Conservation (phyloP, 1,284 basidiomycete genomes). For the Ustilago vetiveriae region DNA sequence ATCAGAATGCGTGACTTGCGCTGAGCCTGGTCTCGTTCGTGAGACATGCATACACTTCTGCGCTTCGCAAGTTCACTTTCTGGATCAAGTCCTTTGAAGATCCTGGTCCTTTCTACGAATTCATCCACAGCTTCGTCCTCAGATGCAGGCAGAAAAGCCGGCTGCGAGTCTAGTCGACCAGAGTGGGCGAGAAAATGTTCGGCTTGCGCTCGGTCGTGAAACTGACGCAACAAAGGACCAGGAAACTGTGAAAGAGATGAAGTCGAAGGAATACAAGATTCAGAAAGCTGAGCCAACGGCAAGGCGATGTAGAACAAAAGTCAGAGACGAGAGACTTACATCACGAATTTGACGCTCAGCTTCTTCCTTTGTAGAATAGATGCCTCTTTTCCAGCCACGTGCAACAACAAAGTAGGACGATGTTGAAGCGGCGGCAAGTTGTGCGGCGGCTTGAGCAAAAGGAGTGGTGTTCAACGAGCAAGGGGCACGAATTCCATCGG, state of each 20-base stretch:
- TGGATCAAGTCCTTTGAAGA: constrained; percentile 34
- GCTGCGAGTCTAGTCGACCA: constrained; percentile 7
- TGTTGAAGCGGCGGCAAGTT: neutral
- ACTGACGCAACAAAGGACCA: constrained; percentile 34
- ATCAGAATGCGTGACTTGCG: constrained; percentile 23
- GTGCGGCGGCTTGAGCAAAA: neutral
- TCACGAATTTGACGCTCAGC: constrained; percentile 43
- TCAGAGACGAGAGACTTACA: constrained; percentile 11
- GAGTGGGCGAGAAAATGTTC: constrained; percentile 23
- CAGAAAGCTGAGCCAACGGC: no score
- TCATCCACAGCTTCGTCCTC: constrained; percentile 33
- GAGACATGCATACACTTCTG: constrained; percentile 16
- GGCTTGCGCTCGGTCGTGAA: constrained; percentile 35
- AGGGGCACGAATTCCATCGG: neutral
- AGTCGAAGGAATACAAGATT: neutral
- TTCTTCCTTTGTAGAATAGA: constrained; percentile 38
- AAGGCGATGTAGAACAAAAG: neutral
- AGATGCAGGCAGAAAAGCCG: neutral
- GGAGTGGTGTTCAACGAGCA: neutral
- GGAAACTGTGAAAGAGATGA: constrained; percentile 25
- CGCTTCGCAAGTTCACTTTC: constrained; percentile 19
- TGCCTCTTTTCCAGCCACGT: constrained; percentile 51
- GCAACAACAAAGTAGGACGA: constrained; percentile 38
- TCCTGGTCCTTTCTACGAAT: constrained; percentile 27
- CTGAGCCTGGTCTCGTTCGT: constrained; percentile 35